Conservation (phyloP, 805 yeast species). For the Lachancea nothofagi region DNA sequence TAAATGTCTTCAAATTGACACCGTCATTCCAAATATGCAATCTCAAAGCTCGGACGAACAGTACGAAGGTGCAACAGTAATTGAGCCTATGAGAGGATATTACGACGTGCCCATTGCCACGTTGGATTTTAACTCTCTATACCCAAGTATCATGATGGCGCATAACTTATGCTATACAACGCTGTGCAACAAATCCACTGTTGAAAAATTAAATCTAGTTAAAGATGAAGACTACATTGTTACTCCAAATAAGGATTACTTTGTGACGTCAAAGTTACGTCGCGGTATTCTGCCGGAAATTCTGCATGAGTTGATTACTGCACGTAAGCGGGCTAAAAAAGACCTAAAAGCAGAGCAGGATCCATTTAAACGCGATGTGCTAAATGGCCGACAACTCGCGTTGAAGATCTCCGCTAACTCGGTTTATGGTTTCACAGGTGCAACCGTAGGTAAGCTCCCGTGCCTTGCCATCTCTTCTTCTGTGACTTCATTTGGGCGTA, state of each 20-base stretch:
- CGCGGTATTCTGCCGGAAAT: constrained; percentile 91
- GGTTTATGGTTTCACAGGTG: constrained; percentile 98
- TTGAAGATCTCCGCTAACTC: constrained; percentile 95
- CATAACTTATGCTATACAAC: constrained; percentile 96
- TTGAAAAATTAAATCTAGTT: constrained; percentile 55
- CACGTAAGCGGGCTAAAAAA: constrained; percentile 88
- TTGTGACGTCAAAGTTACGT: constrained; percentile 62
- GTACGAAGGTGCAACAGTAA: constrained; percentile 98
- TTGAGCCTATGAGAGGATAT: constrained; percentile 93
- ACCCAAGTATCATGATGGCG: constrained; percentile 99
- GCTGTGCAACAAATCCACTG: constrained; percentile 60
- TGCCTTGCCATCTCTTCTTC: constrained; percentile 95
- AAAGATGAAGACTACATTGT: constrained; percentile 73
- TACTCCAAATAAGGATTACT: constrained; percentile 90
- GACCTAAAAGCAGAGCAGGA: constrained; percentile 91
- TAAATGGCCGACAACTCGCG: constrained; percentile 96
- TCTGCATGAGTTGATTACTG: constrained; percentile 77
- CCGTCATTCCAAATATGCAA: constrained; percentile 86
- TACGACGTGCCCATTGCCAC: constrained; percentile 97
- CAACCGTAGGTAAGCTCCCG: constrained; percentile 94
- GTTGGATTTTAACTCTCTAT: constrained; percentile 92
- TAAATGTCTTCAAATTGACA: constrained; percentile 79
- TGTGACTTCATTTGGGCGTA: constrained; percentile 92
- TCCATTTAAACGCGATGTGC: constrained; percentile 87
- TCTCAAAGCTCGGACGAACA: constrained; percentile 80